Conservation (phyloP, 164 flowering plant species). For the Aristolochia californica region DNA sequence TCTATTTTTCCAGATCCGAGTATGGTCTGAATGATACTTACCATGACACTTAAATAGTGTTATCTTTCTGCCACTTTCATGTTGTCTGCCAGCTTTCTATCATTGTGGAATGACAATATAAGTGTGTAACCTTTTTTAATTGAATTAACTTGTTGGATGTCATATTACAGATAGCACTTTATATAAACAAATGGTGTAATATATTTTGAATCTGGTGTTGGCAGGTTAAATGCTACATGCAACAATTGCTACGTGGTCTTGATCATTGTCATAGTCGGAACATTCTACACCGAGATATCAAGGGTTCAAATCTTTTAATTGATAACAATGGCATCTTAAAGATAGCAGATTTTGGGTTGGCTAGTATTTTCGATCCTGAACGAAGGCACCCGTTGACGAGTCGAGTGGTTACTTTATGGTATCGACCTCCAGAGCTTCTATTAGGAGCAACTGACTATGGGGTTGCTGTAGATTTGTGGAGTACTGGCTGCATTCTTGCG, state of each 20-base stretch:
- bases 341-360: slow-evolving; percentile 96
- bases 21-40: too few relatives aligned
- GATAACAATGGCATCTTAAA: slow-evolving; percentile 82
- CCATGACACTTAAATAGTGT: too few relatives aligned
- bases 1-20: too few relatives aligned
- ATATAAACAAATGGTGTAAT: too few relatives aligned
- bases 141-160: too few relatives aligned
- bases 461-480: slow-evolving; percentile 96
- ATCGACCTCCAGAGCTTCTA: slow-evolving; percentile 93
- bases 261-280: slow-evolving; percentile 88
- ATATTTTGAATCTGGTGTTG: slow-evolving; percentile 1
- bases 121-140: too few relatives aligned
- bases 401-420: slow-evolving; percentile 97
- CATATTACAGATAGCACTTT: too few relatives aligned
- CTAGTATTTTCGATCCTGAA: slow-evolving; percentile 66
- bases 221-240: slow-evolving; percentile 95
- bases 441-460: slow-evolving; percentile 93
- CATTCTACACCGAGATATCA: slow-evolving; percentile 92
- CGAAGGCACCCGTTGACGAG: slow-evolving; percentile 78
- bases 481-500: slow-evolving; percentile 96
- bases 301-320: slow-evolving; percentile 90
- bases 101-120: too few relatives aligned
- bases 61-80: too few relatives aligned
- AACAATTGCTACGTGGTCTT: slow-evolving; percentile 82
- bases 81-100: too few relatives aligned